Evolutionary conservation across 2,329 filamentous ascomycete species (phyloP).

Genomic region (Xylariales sp.): DNA sequence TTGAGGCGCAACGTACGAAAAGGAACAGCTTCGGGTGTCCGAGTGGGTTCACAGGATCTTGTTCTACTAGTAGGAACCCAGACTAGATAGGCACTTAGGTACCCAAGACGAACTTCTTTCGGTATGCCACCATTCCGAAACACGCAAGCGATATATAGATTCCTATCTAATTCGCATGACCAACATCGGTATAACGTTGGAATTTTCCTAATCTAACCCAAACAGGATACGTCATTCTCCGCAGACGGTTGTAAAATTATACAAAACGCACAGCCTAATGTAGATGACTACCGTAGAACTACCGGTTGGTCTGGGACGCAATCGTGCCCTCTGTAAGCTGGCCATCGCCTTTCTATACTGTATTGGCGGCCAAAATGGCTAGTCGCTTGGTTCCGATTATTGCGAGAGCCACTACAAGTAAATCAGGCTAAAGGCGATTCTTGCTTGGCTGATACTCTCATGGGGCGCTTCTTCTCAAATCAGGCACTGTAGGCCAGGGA

Average conservation of each 20-base stretch:
- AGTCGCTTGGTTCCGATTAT: constrained; percentile 36
- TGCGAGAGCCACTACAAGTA: constrained; percentile 30
- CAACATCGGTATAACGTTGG: neutral
- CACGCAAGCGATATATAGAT: constrained; percentile 6
- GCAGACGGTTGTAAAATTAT: neutral
- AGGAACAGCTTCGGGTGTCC: constrained; percentile 11
- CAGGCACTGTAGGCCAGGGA: constrained; percentile 19
- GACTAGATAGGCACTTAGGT: neutral
- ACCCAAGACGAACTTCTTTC: neutral
- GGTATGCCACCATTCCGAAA: constrained; percentile 24
- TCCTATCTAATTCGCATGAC: constrained; percentile 7
- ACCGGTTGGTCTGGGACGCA: neutral
- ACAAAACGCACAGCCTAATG: too few relatives aligned
- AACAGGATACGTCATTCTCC: constrained; percentile 24
- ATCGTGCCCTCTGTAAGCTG: constrained; percentile 3
- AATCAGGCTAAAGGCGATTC: constrained; percentile 46
- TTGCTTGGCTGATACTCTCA: constrained; percentile 40
- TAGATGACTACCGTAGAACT: neutral
- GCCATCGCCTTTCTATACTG: constrained; percentile 3
- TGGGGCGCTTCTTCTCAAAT: constrained; percentile 17
- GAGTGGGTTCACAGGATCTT: constrained; percentile 10
- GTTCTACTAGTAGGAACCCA: neutral
- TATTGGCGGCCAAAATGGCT: constrained; percentile 18
- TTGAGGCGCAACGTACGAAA: neutral
- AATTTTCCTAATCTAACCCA: constrained; percentile 6